Evolutionary conservation across 2,329 filamentous ascomycete species (phyloP).

Genomic region (Neofusicoccum sp.): DNA sequence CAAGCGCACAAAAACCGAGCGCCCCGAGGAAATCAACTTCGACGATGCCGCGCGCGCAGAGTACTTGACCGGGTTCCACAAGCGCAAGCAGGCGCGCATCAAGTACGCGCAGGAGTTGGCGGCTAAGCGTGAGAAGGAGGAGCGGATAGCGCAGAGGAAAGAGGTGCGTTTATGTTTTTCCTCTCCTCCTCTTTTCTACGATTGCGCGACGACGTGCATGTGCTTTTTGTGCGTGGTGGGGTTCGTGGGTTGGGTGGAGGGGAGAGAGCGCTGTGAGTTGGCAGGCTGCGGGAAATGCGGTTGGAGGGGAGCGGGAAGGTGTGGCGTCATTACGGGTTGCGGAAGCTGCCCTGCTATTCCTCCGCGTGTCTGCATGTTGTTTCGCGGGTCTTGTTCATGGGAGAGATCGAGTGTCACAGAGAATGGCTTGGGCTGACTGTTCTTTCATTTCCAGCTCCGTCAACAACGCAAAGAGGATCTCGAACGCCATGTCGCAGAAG

Average conservation of each 20-base stretch:
- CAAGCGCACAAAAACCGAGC: slow-evolving; percentile 47
- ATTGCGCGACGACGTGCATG: neutral
- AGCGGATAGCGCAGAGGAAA: slow-evolving; percentile 70
- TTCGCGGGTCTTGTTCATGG: no score
- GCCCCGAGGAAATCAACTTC: slow-evolving; percentile 77
- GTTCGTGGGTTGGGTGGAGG: no score
- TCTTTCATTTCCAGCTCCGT: slow-evolving; percentile 62
- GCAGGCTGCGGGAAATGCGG: neutral
- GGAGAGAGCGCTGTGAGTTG: neutral
- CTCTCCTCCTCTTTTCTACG: neutral
- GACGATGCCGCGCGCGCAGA: slow-evolving; percentile 76
- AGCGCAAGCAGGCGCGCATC: slow-evolving; percentile 82
- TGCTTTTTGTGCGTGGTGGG: no score
- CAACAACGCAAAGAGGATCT: slow-evolving; percentile 80
- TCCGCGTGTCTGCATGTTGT: no score
- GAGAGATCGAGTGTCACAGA: neutral
- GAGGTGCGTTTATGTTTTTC: slow-evolving; percentile 57
- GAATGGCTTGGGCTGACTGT: neutral
- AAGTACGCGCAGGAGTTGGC: slow-evolving; percentile 84
- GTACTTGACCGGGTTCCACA: slow-evolving; percentile 94
- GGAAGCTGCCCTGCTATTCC: no score
- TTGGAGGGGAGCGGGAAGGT: no score
- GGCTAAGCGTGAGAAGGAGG: slow-evolving; percentile 71
- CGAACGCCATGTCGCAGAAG: slow-evolving; percentile 74
- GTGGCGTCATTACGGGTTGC: no score